Percentiles rank a stretch among this genome's conserved stretches.
Evolutionary conservation across 345 rosid species (phyloP).

Genomic region (Litchi chinensis): DNA sequence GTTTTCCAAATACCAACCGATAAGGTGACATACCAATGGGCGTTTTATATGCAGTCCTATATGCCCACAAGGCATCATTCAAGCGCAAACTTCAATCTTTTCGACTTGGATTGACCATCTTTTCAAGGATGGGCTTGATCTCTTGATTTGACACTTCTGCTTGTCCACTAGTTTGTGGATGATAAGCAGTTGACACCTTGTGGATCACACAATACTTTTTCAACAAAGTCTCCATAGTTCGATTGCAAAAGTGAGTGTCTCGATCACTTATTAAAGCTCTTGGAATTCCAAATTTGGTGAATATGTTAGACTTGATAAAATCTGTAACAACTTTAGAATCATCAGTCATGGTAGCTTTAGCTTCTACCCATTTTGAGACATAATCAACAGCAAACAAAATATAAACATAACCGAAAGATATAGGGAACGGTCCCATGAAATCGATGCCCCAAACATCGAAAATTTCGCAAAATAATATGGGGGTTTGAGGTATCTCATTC

Average conservation of each 20-base stretch:
- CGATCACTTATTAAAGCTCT: not conserved
- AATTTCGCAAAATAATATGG: not conserved
- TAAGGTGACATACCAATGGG: not conserved
- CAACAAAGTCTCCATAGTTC: not conserved
- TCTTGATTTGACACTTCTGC: not conserved
- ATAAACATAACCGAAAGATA: not conserved
- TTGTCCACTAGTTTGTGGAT: too few relatives aligned
- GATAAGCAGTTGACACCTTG: not conserved
- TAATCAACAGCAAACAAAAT: too few relatives aligned
- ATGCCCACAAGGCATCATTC: not conserved
- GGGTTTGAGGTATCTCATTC: too few relatives aligned
- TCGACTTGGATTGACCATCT: not conserved
- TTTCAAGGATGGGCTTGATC: not conserved
- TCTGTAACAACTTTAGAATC: too few relatives aligned
- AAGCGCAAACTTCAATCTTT: not conserved
- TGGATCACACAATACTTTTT: not conserved
- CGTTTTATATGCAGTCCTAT: not conserved
- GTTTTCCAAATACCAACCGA: not conserved
- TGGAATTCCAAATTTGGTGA: not conserved
- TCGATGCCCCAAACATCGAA: not conserved
- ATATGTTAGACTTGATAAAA: too few relatives aligned
- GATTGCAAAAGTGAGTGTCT: not conserved
- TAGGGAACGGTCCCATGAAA: conserved; percentile 4
- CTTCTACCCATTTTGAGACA: too few relatives aligned
- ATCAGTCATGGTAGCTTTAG: too few relatives aligned